Base-by-base conservation (phyloP, 2,329 filamentous ascomycete genomes). In the Thielaviopsis ethacetica region DNA sequence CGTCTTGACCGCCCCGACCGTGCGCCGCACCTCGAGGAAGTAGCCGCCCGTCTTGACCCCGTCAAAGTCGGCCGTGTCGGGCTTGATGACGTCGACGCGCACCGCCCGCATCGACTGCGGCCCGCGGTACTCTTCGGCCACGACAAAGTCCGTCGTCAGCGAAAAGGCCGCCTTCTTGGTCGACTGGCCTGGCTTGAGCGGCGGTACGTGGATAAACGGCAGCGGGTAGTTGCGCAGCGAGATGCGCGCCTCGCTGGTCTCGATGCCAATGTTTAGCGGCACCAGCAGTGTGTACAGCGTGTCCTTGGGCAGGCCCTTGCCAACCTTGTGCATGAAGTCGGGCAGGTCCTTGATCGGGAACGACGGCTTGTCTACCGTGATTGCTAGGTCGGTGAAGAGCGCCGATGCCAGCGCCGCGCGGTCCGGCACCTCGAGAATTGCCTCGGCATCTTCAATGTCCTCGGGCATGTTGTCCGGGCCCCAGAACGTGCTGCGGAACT, bases 301-400 rank as follows among this genome's bases (percentile, higher is more conserved):
- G 66, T 94, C 85, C 62, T 82, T 78, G 0, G 93, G 93, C 82
- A 98, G 94, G 0, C 93, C 93, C 72, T 98, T 98, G n/a, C 93
- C 93, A 60, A 97, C 84, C 54, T 82, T 81, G 67, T 96, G 80
- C 26, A 98, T 74, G 68, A 95, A 98, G 17, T 86, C 80, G 0
- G 91, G 87, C 58, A 91, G 82, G 13, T 95, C 84, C 2, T 81
- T 76, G 61, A 95, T 74, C 0, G 90, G 85, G 68, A 98, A 98
- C 0, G 88, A 91, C 0, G 93, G 93, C 68, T 95, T 96, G 70
- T 97, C 93, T 61, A 98, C 77, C 34, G 83, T 76, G 59, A 98
- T 77, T 63, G 91, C 85, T 34, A 98, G 75, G 68, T 98, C 91
- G 62, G 84, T 89, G 64, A 97, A 83, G 51, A 88, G 73, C 5